These are phyloP conservation scores for Calendula officinalis DNA, from an alignment of 129 eudicot species.

Conservation along the genomic window DNA sequence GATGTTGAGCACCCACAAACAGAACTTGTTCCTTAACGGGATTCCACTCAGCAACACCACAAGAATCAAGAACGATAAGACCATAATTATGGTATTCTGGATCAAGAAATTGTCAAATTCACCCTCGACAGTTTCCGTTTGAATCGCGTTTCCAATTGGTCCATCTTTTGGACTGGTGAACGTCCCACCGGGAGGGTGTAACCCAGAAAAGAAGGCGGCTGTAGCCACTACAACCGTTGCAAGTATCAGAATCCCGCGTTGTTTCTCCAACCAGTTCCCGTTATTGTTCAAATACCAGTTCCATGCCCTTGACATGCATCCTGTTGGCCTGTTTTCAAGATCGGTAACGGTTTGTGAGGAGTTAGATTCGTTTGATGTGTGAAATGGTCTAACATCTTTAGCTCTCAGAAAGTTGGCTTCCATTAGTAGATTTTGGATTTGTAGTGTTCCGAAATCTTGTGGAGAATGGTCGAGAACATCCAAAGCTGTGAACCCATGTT, in stretches of 20 bases:
- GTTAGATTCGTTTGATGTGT: neutral
- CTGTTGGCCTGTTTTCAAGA: neutral
- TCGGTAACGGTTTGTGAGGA: neutral
- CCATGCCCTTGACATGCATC: too few relatives aligned
- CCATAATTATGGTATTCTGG: slow-evolving; percentile 23
- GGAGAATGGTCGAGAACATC: slow-evolving; percentile 25
- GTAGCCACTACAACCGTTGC: slow-evolving; percentile 21
- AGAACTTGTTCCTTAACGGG: slow-evolving; percentile 26
- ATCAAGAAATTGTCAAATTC: slow-evolving; percentile 15
- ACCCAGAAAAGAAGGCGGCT: slow-evolving; percentile 15
- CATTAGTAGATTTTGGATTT: neutral
- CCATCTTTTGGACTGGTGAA: slow-evolving; percentile 18
- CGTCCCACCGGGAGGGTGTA: slow-evolving; percentile 33
- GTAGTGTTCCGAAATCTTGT: neutral
- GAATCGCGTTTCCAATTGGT: slow-evolving; percentile 29
- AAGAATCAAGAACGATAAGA: slow-evolving; percentile 24
- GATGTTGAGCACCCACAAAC: slow-evolving; percentile 33
- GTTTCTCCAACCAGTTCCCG: slow-evolving; percentile 34
- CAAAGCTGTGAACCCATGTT: slow-evolving; percentile 17
- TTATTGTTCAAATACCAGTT: slow-evolving; percentile 13
- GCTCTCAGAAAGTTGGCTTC: slow-evolving; percentile 21
- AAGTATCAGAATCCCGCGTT: slow-evolving; percentile 28
- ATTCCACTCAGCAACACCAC: slow-evolving; percentile 35
- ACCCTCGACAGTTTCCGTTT: too few relatives aligned
- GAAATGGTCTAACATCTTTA: neutral